A percentile compares a stretch with the other conserved stretches of the same genome.
Conservation (phyloP, 2,329 filamentous ascomycete species). For the Verticillium klebahnii region DNA sequence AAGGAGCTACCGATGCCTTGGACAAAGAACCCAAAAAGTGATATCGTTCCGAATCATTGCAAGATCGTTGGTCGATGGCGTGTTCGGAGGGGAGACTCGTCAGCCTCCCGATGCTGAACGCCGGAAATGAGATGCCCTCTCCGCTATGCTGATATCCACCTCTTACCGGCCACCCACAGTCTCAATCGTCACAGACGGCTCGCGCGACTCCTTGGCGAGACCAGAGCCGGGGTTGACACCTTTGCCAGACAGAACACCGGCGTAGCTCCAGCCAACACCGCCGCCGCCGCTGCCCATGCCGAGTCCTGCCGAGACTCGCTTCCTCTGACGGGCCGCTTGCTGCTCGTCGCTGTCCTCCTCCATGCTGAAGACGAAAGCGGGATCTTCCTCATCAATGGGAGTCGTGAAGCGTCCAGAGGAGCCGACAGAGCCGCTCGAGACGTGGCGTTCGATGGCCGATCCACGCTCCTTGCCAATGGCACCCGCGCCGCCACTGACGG, state of each 20-base stretch:
- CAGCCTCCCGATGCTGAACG: slow-evolving; percentile 1
- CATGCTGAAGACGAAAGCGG: slow-evolving; percentile 62
- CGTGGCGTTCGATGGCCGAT: slow-evolving; percentile 49
- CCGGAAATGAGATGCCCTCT: slow-evolving; percentile 4
- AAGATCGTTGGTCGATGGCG: slow-evolving; percentile 4
- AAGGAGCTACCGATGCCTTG: background rate
- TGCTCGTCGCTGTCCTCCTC: slow-evolving; percentile 55
- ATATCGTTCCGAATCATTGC: background rate
- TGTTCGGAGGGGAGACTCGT: slow-evolving; percentile 3
- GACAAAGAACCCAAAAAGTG: background rate
- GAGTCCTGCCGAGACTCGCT: slow-evolving; percentile 42
- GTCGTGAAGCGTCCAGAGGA: slow-evolving; percentile 57
- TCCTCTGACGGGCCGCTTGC: slow-evolving; percentile 37
- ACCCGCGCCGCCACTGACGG: slow-evolving; percentile 32
- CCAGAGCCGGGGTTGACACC: slow-evolving; percentile 3
- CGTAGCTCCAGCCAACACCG: slow-evolving; percentile 10
- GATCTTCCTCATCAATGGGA: slow-evolving; percentile 61
- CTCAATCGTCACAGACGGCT: slow-evolving; percentile 12
- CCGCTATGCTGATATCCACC: slow-evolving; percentile 9
- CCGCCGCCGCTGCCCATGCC: slow-evolving; percentile 26
- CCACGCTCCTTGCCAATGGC: slow-evolving; percentile 33
- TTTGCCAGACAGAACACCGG: slow-evolving; percentile 6
- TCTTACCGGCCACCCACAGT: slow-evolving; percentile 12
- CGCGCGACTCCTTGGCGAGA: slow-evolving; percentile 13
- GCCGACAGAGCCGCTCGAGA: slow-evolving; percentile 55